A percentile compares a stretch with the other conserved stretches of the same genome.
Evolutionary conservation across 345 rosid species (phyloP).

Genomic region (Mallotus nudiflorus): DNA sequence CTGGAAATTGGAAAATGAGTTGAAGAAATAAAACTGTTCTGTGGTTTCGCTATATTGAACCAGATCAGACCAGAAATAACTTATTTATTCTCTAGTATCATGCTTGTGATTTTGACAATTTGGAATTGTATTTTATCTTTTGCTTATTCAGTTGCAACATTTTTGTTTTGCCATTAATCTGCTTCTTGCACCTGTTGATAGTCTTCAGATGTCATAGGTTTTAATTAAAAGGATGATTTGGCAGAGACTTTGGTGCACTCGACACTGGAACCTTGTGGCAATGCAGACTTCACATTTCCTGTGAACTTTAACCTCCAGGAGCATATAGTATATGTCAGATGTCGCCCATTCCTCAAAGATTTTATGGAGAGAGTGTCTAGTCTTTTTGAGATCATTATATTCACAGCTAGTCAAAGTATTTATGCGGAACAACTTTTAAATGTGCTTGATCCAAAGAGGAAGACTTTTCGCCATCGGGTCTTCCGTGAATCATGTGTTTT

Average conservation of each 20-base stretch:
- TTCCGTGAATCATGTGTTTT: slow-evolving; percentile 94
- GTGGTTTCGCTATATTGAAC: not conserved
- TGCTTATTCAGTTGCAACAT: not conserved
- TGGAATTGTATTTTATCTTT: not conserved
- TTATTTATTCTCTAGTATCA: not conserved
- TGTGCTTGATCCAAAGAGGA: slow-evolving; percentile 98
- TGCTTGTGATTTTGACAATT: not conserved
- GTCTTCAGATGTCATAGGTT: not conserved
- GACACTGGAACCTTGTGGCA: slow-evolving; percentile 74
- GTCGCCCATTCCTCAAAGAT: slow-evolving; percentile 88
- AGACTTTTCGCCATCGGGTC: slow-evolving; percentile 86
- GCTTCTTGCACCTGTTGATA: slow-evolving; percentile 2
- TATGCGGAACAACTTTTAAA: slow-evolving; percentile 96
- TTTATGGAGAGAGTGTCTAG: slow-evolving; percentile 85
- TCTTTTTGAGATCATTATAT: slow-evolving; percentile 88
- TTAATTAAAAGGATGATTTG: slow-evolving; percentile 18
- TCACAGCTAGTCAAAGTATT: slow-evolving; percentile 98
- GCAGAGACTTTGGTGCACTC: slow-evolving; percentile 99
- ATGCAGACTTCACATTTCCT: slow-evolving; percentile 91
- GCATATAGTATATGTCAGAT: slow-evolving; percentile 84
- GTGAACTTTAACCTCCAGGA: slow-evolving; percentile 81
- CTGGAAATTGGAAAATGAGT: slow-evolving; percentile 1
- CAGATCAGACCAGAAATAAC: not conserved
- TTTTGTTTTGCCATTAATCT: not conserved
- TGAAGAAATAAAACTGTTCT: not conserved